Percentiles rank a stretch among this genome's conserved stretches.
Conservation (phyloP, 164 flowering plant genomes). For the Buxus sempervirens region DNA sequence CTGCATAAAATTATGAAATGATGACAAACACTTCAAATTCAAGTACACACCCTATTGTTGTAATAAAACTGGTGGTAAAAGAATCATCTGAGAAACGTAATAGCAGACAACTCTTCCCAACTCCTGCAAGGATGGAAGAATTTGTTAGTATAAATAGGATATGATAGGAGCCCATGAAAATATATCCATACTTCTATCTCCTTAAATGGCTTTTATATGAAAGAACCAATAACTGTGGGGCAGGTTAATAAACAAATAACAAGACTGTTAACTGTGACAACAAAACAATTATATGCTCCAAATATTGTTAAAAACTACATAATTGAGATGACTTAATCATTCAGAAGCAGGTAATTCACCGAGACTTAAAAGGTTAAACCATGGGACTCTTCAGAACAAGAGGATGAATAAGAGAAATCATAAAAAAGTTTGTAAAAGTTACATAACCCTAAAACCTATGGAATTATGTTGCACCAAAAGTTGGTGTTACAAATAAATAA, state of each 20-base stretch:
- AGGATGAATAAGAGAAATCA: too few relatives aligned
- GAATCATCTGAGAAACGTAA: slow-evolving; percentile 66
- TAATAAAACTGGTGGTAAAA: slow-evolving; percentile 58
- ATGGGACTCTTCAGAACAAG: too few relatives aligned
- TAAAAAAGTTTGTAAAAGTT: too few relatives aligned
- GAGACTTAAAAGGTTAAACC: neutral
- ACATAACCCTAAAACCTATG: too few relatives aligned
- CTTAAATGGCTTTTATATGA: neutral
- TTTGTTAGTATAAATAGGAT: slow-evolving; percentile 6
- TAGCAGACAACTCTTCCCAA: slow-evolving; percentile 63
- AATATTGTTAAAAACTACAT: too few relatives aligned
- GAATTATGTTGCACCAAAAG: too few relatives aligned
- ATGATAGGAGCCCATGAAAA: neutral
- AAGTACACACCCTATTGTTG: slow-evolving; percentile 52
- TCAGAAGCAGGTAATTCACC: neutral
- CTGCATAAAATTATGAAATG: neutral
- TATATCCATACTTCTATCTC: neutral
- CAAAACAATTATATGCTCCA: neutral
- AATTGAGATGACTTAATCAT: neutral
- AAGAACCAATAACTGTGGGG: neutral
- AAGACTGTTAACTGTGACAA: neutral
- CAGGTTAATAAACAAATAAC: neutral
- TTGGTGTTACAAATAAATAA: too few relatives aligned
- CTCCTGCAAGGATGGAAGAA: slow-evolving; percentile 36
- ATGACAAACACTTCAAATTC: neutral